A percentile compares a stretch with the other conserved stretches of the same genome.
Evolutionary conservation across 805 yeast species (phyloP).

Genomic region (Candida xyloterini): DNA sequence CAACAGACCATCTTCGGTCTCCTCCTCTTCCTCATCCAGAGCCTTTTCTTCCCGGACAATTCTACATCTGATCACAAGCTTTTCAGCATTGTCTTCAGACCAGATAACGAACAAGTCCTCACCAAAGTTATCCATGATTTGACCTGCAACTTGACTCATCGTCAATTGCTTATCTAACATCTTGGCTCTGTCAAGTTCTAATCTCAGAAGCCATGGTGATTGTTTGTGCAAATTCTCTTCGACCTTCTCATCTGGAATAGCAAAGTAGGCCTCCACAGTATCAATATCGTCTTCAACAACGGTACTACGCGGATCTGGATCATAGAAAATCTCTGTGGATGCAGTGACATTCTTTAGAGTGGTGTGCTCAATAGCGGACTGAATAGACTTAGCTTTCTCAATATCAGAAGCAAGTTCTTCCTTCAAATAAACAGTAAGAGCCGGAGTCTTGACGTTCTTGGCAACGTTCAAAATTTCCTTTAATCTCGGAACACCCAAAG

Average conservation of each 20-base stretch:
- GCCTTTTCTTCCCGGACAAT: slow-evolving; percentile 95
- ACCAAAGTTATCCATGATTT: slow-evolving; percentile 87
- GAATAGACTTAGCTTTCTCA: slow-evolving; percentile 90
- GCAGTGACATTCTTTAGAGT: slow-evolving; percentile 91
- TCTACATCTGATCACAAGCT: slow-evolving; percentile 95
- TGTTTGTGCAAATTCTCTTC: slow-evolving; percentile 92
- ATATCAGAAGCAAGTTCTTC: slow-evolving; percentile 81
- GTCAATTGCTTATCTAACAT: slow-evolving; percentile 97
- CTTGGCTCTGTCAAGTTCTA: slow-evolving; percentile 96
- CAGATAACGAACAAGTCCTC: slow-evolving; percentile 96
- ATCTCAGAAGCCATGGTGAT: slow-evolving; percentile 96
- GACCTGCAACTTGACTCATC: slow-evolving; percentile 97
- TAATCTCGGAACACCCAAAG: slow-evolving; percentile 96
- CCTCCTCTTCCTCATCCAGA: slow-evolving; percentile 88
- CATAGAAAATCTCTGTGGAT: slow-evolving; percentile 96
- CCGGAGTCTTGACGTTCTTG: slow-evolving; percentile 99
- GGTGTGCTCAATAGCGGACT: slow-evolving; percentile 96
- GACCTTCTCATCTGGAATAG: slow-evolving; percentile 96
- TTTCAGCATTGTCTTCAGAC: slow-evolving; percentile 99
- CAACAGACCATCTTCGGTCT: slow-evolving; percentile 95
- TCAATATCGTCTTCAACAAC: slow-evolving; percentile 95
- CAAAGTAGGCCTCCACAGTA: slow-evolving; percentile 94
- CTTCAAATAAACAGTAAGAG: slow-evolving; percentile 87
- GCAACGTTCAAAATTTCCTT: slow-evolving; percentile 98
- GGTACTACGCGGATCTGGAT: slow-evolving; percentile 97